These are phyloP conservation scores for Phoma sp. DNA, from an alignment of 2,329 filamentous ascomycete species.

Conservation along the genomic window DNA sequence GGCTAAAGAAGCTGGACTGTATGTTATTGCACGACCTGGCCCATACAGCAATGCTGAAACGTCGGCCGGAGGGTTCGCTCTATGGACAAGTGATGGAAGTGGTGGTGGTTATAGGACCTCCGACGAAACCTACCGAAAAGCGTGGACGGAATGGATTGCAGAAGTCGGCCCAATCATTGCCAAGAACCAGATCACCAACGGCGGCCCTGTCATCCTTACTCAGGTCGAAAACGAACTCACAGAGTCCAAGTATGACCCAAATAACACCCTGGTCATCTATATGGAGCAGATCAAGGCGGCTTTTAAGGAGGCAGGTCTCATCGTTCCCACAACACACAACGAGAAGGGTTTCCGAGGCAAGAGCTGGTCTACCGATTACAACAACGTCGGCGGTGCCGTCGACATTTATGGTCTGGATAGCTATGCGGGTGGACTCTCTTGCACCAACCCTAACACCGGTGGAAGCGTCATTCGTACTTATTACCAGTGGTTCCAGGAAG, in stretches of 20 bases:
- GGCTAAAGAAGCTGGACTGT: constrained; percentile 60
- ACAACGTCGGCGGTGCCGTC: constrained; percentile 62
- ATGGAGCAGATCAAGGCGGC: constrained; percentile 60
- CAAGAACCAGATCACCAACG: constrained; percentile 58
- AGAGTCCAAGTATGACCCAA: constrained; percentile 52
- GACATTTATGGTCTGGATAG: constrained; percentile 58
- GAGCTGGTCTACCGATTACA: constrained; percentile 63
- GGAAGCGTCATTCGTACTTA: constrained; percentile 61
- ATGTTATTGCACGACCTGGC: constrained; percentile 59
- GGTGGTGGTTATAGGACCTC: constrained; percentile 53
- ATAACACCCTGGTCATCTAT: constrained; percentile 57
- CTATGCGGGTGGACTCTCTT: constrained; percentile 58
- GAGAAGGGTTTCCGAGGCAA: constrained; percentile 58
- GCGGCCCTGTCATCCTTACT: constrained; percentile 59
- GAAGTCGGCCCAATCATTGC: constrained; percentile 57
- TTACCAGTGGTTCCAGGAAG: constrained; percentile 64
- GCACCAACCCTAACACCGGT: constrained; percentile 57
- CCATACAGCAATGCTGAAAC: constrained; percentile 62
- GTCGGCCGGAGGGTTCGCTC: constrained; percentile 55
- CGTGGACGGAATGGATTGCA: constrained; percentile 57
- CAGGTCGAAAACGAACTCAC: constrained; percentile 63
- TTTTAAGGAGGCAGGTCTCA: constrained; percentile 55
- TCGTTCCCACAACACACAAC: constrained; percentile 59
- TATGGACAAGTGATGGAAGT: constrained; percentile 57
- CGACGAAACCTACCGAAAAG: constrained; percentile 53